A percentile compares a stretch with the other conserved stretches of the same genome.
phyloP scores from a whole-genome alignment of 75 land plant species.

The Sequoiadendron giganteum region DNA sequence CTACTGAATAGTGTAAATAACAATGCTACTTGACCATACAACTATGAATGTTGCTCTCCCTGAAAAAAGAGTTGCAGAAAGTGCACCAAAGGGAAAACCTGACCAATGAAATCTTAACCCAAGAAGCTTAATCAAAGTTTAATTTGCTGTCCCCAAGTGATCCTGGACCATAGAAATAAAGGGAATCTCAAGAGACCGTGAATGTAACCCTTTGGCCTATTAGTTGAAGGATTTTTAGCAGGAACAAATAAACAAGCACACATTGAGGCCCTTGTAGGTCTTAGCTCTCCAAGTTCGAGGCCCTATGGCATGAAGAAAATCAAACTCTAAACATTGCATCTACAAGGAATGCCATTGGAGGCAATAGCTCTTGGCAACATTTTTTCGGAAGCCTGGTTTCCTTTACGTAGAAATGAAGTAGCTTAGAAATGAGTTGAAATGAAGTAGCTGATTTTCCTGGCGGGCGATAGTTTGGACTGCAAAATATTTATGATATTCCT shows the following conservation, averaged over 20 bases:
- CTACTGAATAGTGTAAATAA: not conserved
- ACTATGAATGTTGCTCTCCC: not conserved
- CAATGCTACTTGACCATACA: not conserved
- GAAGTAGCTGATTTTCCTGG: not conserved
- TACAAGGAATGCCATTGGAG: not conserved
- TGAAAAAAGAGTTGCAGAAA: not conserved
- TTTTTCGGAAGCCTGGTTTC: not conserved
- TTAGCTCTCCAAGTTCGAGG: not conserved
- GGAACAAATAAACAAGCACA: not conserved
- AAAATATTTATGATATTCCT: not conserved
- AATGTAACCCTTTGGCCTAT: not conserved
- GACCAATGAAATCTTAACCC: not conserved
- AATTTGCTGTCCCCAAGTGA: not conserved
- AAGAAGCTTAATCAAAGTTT: not conserved
- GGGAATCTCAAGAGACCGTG: not conserved
- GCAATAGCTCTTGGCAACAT: not conserved
- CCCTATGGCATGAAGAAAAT: not conserved
- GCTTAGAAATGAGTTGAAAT: not conserved
- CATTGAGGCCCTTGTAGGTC: not conserved
- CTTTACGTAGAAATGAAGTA: not conserved
- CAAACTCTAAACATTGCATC: not conserved
- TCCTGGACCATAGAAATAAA: not conserved
- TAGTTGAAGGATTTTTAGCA: not conserved
- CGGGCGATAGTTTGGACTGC: not conserved
- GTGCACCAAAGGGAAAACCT: not conserved